Conservation (phyloP, 805 yeast species). For the Kodamaea sagamina region DNA sequence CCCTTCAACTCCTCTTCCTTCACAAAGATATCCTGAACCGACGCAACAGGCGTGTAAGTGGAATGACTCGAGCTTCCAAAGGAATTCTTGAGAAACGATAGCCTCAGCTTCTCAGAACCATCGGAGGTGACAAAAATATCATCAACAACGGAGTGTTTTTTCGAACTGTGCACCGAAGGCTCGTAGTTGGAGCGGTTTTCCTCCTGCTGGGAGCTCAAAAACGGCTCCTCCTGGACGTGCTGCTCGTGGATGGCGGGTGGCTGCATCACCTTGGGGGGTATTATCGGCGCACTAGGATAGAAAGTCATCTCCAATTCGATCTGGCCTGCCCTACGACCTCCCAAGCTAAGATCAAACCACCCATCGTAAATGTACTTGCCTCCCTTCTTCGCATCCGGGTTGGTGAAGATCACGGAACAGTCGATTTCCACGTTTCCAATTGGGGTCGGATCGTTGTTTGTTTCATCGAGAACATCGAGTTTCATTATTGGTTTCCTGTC, state of each 20-base stretch:
- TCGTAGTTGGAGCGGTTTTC: background rate
- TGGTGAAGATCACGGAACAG: slow-evolving; percentile 65
- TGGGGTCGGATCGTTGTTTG: slow-evolving; percentile 81
- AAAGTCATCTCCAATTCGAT: slow-evolving; percentile 90
- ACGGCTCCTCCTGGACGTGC: slow-evolving; percentile 9
- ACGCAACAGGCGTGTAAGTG: slow-evolving; percentile 3
- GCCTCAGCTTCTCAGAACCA: background rate
- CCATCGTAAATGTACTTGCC: slow-evolving; percentile 74
- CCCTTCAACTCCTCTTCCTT: slow-evolving; percentile 17
- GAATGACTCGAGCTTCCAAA: slow-evolving; percentile 3
- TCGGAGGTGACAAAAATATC: background rate
- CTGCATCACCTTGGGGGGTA: slow-evolving; percentile 38
- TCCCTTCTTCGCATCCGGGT: slow-evolving; percentile 49
- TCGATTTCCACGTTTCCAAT: slow-evolving; percentile 83
- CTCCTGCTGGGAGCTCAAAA: background rate
- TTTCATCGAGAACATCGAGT: slow-evolving; percentile 80
- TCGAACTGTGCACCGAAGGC: background rate
- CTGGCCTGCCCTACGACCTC: slow-evolving; percentile 80
- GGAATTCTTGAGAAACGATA: slow-evolving; percentile 6
- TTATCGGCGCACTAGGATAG: slow-evolving; percentile 58
- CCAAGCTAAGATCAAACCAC: slow-evolving; percentile 75
- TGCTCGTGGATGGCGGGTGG: slow-evolving; percentile 2
- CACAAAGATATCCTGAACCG: slow-evolving; percentile 18
- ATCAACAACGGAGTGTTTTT: background rate
- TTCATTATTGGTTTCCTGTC: slow-evolving; percentile 64